Percentiles rank a stretch among this genome's conserved stretches.
Conservation (phyloP, 2,329 filamentous ascomycete species). For the Emericellopsis atlantica region DNA sequence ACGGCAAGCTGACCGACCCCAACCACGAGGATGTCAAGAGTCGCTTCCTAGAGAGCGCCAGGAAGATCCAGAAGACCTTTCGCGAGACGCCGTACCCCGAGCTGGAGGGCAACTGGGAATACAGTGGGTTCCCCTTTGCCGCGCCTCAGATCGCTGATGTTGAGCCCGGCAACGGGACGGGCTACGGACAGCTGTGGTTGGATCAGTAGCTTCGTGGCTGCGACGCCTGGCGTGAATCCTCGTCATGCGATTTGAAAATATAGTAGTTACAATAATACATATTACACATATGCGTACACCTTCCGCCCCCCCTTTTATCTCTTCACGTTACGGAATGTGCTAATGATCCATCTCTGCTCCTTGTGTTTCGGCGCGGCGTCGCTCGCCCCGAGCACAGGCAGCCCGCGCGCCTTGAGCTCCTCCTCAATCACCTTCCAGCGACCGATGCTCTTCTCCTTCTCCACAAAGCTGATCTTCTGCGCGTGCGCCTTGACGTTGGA, state of each 20-base stretch:
- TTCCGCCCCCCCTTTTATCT: neutral
- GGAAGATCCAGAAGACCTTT: slow-evolving; percentile 2
- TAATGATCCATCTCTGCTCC: slow-evolving; percentile 29
- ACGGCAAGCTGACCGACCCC: slow-evolving; percentile 19
- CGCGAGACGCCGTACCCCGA: slow-evolving; percentile 1
- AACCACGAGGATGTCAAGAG: slow-evolving; percentile 6
- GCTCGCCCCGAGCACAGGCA: slow-evolving; percentile 42
- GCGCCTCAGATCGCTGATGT: neutral
- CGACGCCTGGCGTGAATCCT: neutral
- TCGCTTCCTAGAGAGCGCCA: slow-evolving; percentile 4
- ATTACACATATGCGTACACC: neutral
- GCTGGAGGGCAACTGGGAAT: neutral
- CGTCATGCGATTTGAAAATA: too few relatives aligned
- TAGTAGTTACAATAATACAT: neutral
- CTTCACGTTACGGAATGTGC: slow-evolving; percentile 6
- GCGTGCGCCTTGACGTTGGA: slow-evolving; percentile 59
- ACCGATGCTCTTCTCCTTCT: slow-evolving; percentile 60
- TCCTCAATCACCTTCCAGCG: slow-evolving; percentile 70
- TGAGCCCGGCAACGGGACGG: slow-evolving; percentile 1
- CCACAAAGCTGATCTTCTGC: slow-evolving; percentile 54
- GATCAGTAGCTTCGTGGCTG: too few relatives aligned
- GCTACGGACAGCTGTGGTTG: neutral
- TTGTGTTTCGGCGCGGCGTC: slow-evolving; percentile 21
- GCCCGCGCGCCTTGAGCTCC: slow-evolving; percentile 48
- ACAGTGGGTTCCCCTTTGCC: neutral